phyloP scores from a whole-genome alignment of 768 basidiomycete genomes.

The Mycena rosella region DNA sequence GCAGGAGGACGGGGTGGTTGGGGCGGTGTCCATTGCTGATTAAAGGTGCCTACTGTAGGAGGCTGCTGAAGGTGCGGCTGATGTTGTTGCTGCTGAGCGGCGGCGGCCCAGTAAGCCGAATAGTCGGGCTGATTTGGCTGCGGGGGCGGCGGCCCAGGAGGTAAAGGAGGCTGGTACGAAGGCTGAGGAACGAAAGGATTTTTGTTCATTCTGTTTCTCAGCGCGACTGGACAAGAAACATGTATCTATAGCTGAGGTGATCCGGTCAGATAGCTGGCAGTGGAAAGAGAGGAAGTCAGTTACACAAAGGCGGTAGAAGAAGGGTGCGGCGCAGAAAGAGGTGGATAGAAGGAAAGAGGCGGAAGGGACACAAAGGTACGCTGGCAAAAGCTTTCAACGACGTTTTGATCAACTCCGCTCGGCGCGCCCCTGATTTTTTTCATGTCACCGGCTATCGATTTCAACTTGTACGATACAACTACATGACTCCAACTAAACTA shows the following conservation, averaged over 20 bases:
- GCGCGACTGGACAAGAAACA: conserved; percentile 2
- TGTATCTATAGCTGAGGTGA: conserved; percentile 15
- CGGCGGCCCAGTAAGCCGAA: conserved; percentile 80
- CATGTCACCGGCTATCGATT: not conserved
- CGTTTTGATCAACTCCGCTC: conserved; percentile 20
- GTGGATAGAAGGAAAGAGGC: no score
- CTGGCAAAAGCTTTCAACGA: conserved; percentile 15
- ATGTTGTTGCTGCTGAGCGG: conserved; percentile 45
- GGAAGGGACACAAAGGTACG: conserved; percentile 1
- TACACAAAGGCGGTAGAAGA: conserved; percentile 4
- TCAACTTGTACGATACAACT: not conserved
- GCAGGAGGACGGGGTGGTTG: conserved; percentile 77
- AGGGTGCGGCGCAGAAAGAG: not conserved
- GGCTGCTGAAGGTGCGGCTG: conserved; percentile 62
- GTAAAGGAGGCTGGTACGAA: conserved; percentile 81
- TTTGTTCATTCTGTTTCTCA: conserved; percentile 73
- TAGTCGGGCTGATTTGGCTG: conserved; percentile 80
- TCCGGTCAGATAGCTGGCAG: conserved; percentile 7
- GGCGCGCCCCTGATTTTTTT: conserved; percentile 7
- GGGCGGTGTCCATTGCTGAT: conserved; percentile 74
- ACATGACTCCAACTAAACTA: conserved; percentile 1
- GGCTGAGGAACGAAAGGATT: conserved; percentile 84
- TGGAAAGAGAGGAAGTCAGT: conserved; percentile 1
- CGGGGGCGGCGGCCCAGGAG: conserved; percentile 83
- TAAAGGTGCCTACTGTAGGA: conserved; percentile 63